Conservation (phyloP, 257 asterid species). For the Nyctanthes arbortristis region DNA sequence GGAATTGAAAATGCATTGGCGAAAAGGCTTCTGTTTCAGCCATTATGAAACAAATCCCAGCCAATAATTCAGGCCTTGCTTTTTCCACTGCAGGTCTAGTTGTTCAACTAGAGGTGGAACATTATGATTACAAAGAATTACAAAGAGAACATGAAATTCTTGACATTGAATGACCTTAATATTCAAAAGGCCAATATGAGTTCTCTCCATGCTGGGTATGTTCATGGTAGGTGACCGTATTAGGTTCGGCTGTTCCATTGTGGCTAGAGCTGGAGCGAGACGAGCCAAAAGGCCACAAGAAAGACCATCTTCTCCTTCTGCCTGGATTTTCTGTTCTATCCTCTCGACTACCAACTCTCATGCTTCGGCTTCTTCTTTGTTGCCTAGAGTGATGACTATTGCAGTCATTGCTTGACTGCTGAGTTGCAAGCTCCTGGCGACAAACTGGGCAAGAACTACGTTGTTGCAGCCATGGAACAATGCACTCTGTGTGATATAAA, state of each 20-base stretch:
- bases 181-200: slow-evolving; percentile 77
- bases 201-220: slow-evolving; percentile 50
- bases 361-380: slow-evolving; percentile 46
- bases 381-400: slow-evolving; percentile 38
- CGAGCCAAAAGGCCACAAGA: slow-evolving; percentile 85
- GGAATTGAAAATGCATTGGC: not conserved
- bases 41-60: not conserved
- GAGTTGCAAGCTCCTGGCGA: slow-evolving; percentile 54
- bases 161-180: slow-evolving; percentile 19
- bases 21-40: slow-evolving; percentile 2
- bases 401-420: slow-evolving; percentile 18
- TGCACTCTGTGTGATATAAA: slow-evolving; percentile 78
- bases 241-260: slow-evolving; percentile 47
- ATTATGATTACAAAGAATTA: slow-evolving; percentile 33
- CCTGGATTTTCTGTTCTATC: slow-evolving; percentile 32
- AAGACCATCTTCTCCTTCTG: slow-evolving; percentile 74
- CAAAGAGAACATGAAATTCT: slow-evolving; percentile 5
- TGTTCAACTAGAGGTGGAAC: slow-evolving; percentile 36
- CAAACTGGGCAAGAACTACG: slow-evolving; percentile 87
- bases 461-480: slow-evolving; percentile 86
- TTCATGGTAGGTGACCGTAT: slow-evolving; percentile 50
- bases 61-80: not conserved
- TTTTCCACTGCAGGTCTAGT: slow-evolving; percentile 25
- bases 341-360: slow-evolving; percentile 45
- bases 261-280: slow-evolving; percentile 43